phyloP scores from a whole-genome alignment of 768 basidiomycete species.

The Xanthoconium stramineum region DNA sequence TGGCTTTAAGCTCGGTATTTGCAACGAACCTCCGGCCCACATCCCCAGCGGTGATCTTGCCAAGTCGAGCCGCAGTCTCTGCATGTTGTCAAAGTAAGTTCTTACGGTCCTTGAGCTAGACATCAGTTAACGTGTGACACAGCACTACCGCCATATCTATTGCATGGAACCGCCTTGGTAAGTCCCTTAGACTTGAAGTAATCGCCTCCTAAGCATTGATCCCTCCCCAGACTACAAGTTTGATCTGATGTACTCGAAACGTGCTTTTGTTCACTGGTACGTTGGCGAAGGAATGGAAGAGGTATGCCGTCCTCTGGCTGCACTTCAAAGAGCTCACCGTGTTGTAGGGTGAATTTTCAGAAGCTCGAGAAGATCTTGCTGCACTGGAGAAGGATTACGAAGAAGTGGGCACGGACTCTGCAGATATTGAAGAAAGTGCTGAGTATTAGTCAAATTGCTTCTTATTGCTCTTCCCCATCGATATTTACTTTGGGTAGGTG shows the following conservation, averaged over 20 bases:
- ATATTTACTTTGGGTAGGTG: conserved; percentile 4
- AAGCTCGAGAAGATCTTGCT: conserved; percentile 96
- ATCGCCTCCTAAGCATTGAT: conserved; percentile 6
- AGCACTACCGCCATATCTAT: conserved; percentile 92
- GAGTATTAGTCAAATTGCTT: conserved; percentile 42
- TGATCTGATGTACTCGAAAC: conserved; percentile 96
- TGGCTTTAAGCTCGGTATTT: conserved; percentile 97
- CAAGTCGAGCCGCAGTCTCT: conserved; percentile 88
- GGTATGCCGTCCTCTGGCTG: conserved; percentile 31
- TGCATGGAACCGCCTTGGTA: conserved; percentile 87
- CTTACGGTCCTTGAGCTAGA: not conserved
- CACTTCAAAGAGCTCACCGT: conserved; percentile 6
- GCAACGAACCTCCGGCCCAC: conserved; percentile 90
- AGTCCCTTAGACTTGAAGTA: conserved; percentile 11
- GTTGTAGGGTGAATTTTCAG: conserved; percentile 89
- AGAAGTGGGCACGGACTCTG: conserved; percentile 80
- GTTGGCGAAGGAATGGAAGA: conserved; percentile 99
- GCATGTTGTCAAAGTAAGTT: conserved; percentile 90
- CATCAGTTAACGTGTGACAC: conserved; percentile 4
- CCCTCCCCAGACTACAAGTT: conserved; percentile 82
- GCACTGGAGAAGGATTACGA: conserved; percentile 96
- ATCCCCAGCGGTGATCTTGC: conserved; percentile 96
- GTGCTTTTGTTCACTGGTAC: conserved; percentile 91
- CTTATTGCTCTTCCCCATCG: not conserved
- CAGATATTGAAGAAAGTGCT: conserved; percentile 58